A percentile compares a stretch with the other conserved stretches of the same genome.
Conservation (phyloP, 2,329 filamentous ascomycete genomes). For the Hymenoscyphus infarciens region DNA sequence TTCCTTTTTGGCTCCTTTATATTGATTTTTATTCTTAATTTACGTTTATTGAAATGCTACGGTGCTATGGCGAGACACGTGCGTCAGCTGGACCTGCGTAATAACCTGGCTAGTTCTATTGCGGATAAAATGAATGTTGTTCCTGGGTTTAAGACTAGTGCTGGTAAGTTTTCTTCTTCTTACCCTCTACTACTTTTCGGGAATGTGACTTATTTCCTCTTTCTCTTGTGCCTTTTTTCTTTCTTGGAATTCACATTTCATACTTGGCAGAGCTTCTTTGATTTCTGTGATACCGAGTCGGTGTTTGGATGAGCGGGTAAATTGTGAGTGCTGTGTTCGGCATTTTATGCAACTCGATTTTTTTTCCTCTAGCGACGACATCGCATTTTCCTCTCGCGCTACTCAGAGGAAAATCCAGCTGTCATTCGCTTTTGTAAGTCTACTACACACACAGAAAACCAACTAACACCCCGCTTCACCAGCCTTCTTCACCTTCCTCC, state of each 20-base stretch:
- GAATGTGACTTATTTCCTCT: not conserved
- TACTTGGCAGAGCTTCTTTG: conserved; percentile 3
- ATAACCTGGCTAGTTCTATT: conserved; percentile 38
- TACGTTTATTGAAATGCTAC: not conserved
- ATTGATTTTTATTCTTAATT: not conserved
- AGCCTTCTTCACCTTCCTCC: conserved; percentile 82
- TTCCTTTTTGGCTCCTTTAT: not conserved
- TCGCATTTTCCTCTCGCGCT: not conserved
- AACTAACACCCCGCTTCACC: not conserved
- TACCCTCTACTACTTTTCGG: no score
- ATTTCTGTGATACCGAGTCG: conserved; percentile 15
- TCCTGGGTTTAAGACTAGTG: conserved; percentile 56
- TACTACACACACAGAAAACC: not conserved
- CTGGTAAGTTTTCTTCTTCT: conserved; percentile 46
- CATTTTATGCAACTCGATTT: not conserved
- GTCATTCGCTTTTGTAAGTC: not conserved
- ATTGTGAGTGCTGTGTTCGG: not conserved
- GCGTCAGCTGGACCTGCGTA: conserved; percentile 43
- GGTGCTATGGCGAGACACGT: conserved; percentile 27
- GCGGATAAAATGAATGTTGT: conserved; percentile 53
- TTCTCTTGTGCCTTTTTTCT: not conserved
- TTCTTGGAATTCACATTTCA: conserved; percentile 12
- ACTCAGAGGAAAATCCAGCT: not conserved
- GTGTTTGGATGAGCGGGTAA: not conserved
- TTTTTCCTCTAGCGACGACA: not conserved